Base-by-base conservation (phyloP, 768 basidiomycete species). In the Pseudohyphozyma bogoriensis region DNA sequence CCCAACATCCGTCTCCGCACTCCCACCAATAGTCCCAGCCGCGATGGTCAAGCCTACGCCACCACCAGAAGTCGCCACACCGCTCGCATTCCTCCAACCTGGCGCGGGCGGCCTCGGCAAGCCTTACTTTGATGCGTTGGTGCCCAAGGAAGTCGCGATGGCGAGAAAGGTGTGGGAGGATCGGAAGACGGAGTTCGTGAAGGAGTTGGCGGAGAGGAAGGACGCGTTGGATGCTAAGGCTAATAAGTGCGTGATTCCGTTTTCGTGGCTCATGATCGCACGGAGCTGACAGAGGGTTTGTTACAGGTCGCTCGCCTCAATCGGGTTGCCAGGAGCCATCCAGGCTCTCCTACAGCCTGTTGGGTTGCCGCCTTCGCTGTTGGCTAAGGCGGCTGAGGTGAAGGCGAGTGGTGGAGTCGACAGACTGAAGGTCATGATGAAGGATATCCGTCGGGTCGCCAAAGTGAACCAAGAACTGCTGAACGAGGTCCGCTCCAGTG, bases 151-250 rank as follows among this genome's bases (percentile, higher is more conserved):
- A n/a, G 85, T 87, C 0, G 82, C 84, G 58, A 80, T 87, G 59
- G 92, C 93, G 4, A 81, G 95, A 64, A 89, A 89, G 63, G 85
- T 99, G 6, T 99, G 92, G 74, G 82, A 86, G 42, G 85, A 93
- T 67, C 77, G 87, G 47, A 87, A 86, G 71, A 79, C 81, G 44
- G 82, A 80, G 49, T 79, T 87, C 46, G 72, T 95, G 32, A 74
- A 83, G 49, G 85, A 87, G 36, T 71, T 95, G 32, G 74, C 82
- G 49, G 85, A 87, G 36, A 75, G 77, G 50, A 80, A 83, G 18
- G 81, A 82, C 60, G 80, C 82, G 35, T 73, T 89, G 18, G 83
- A 86, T 66, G 79, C 81, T 35, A 72, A 77, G 32, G 77, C 78
- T 10, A 80, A 85, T 46, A 78, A 78, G 88, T 88, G 66, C 58